These are phyloP conservation scores for Dioscorea dumetorum DNA, from an alignment of 106 monocot species.

Conservation along the genomic window DNA sequence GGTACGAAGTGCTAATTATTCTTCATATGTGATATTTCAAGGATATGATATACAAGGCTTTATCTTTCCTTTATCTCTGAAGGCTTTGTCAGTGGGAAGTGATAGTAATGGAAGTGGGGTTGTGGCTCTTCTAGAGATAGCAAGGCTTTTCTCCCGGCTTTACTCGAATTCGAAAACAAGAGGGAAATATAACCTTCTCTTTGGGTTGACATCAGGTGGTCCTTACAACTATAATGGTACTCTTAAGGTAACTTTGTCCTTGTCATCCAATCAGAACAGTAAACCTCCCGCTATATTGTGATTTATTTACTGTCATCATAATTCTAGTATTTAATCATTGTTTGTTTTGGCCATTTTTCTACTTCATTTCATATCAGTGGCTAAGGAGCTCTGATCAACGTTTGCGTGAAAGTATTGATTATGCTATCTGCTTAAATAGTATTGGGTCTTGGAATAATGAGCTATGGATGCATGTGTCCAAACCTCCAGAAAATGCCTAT, in stretches of 20 bases:
- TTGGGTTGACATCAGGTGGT: slow-evolving; percentile 99
- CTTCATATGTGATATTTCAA: not conserved
- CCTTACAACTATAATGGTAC: slow-evolving; percentile 99
- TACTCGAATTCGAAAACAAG: slow-evolving; percentile 90
- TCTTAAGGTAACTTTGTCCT: slow-evolving; percentile 49
- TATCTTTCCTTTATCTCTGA: slow-evolving; percentile 11
- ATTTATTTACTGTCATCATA: no score
- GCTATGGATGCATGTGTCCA: slow-evolving; percentile 92
- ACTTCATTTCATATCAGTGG: slow-evolving; percentile 53
- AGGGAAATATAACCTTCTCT: slow-evolving; percentile 92
- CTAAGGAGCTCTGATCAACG: slow-evolving; percentile 92
- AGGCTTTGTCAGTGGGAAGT: slow-evolving; percentile 85
- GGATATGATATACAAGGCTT: not conserved
- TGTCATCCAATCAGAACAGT: not conserved
- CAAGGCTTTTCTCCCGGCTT: slow-evolving; percentile 81
- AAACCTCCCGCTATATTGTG: not conserved
- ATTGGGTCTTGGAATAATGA: slow-evolving; percentile 80
- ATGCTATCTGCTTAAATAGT: slow-evolving; percentile 98
- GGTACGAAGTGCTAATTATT: slow-evolving; percentile 27
- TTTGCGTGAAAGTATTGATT: slow-evolving; percentile 94
- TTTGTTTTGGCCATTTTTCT: slow-evolving; percentile 1
- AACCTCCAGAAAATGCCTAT: slow-evolving; percentile 93
- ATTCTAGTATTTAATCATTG: not conserved
- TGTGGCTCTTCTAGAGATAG: slow-evolving; percentile 89
- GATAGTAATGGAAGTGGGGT: slow-evolving; percentile 99